Evolutionary conservation across 208 protist species (phyloP).

Genomic region (Blastocrithidia nonstop): DNA sequence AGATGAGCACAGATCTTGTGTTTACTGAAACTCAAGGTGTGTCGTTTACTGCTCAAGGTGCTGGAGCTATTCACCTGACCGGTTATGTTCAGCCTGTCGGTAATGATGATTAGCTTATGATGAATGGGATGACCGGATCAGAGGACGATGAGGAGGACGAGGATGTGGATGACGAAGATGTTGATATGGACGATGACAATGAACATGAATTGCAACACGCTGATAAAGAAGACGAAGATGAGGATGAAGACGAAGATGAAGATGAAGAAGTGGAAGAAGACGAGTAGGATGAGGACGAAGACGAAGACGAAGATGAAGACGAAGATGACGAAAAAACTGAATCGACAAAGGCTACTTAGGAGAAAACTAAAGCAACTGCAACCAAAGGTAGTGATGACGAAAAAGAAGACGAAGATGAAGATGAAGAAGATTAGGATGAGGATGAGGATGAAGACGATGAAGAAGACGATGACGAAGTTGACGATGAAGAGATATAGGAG

Average conservation of each 20-base stretch:
- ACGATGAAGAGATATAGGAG: conserved; percentile 13
- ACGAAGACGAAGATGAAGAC: conserved; percentile 7
- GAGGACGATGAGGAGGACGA: conserved; percentile 13
- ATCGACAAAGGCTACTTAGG: background rate
- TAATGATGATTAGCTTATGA: conserved; percentile 42
- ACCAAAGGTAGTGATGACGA: conserved; percentile 1
- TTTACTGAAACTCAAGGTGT: conserved; percentile 68
- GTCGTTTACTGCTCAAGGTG: conserved; percentile 50
- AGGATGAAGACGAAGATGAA: too few relatives aligned
- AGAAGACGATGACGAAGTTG: conserved; percentile 13
- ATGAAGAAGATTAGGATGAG: conserved; percentile 7
- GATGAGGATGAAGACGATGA: conserved; percentile 11
- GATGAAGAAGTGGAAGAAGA: conserved; percentile 17
- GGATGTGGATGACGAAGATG: conserved; percentile 23
- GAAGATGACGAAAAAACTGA: conserved; percentile 3
- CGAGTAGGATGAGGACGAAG: conserved; percentile 18
- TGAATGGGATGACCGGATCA: conserved; percentile 15
- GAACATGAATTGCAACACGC: conserved; percentile 14
- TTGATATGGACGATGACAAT: conserved; percentile 30
- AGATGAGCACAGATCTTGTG: conserved; percentile 78
- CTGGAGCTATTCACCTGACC: conserved; percentile 61
- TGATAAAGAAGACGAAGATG: conserved; percentile 14
- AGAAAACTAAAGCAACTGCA: background rate
- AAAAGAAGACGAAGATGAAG: background rate
- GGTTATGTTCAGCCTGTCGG: conserved; percentile 77